Evolutionary conservation across 2,329 filamentous ascomycete species (phyloP), one percentile per base, ranked within the genome.

Genomic region (Xylariaceae sp.): DNA sequence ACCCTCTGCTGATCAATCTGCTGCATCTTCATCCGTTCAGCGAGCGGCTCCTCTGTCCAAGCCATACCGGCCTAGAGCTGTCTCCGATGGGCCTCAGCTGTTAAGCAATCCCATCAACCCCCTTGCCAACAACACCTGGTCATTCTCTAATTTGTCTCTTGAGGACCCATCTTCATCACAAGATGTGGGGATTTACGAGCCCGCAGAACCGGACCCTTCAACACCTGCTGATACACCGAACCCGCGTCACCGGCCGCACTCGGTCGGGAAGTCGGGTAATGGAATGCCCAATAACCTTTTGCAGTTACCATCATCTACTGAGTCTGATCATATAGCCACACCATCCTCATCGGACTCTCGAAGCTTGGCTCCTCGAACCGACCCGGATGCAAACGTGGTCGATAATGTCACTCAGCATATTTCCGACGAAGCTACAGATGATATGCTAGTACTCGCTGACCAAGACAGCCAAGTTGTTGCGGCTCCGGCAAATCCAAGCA

Each of bases 121-220:
- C 0, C 62, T 85, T 14, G 81, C 74, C 1, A 80, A 80, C 60
- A 83, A 83, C 54, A 84, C 69, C 56, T 86, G 82, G 82, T 75
- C 75, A 0, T 85, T 84, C 56, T 68, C 51, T 15, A 49, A 52
- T n/a, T 19, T 58, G 7, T 36, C 51, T n/a, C n/a, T 45, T 11
- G 36, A 54, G 12, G 22, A 11, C 11, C 10, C 15, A 11, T 2
- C 47, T 32, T 33, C 36, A 22, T 11, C 38, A 35, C 45, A 46
- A 42, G 45, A 46, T 33, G 17, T 17, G 10, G 38, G 27, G 1
- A 33, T 2, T 18, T 19, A 11, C 5, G 31, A 18, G 15, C 10
- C 14, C 32, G 11, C 36, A 6, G 22, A 11, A n/a, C 32, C n/a
- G 14, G 17, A 14, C 2, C 17, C 42, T 45, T 19, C 15, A 36